phyloP scores from a whole-genome alignment of 768 basidiomycete species.

The Russula emetica region DNA sequence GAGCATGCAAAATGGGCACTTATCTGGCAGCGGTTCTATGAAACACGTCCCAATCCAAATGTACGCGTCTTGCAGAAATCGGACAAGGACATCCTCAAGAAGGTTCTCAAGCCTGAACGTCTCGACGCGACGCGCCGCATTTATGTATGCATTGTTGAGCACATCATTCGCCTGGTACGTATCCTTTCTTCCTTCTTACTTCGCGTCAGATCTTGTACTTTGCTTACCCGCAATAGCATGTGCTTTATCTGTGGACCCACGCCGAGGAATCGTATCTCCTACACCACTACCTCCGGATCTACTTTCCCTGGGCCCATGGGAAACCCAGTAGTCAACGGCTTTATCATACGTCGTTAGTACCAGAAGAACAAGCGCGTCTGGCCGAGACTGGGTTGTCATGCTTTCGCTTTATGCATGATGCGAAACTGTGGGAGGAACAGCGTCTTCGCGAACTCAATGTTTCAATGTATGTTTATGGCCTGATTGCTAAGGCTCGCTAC shows the following conservation, averaged over 20 bases:
- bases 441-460: conserved; percentile 7
- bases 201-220: not conserved
- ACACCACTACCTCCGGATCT: conserved; percentile 21
- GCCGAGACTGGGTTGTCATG: conserved; percentile 16
- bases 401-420: conserved; percentile 20
- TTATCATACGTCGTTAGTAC: conserved; percentile 10
- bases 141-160: conserved; percentile 16
- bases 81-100: conserved; percentile 19
- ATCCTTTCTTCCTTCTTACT: not conserved
- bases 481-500: not conserved
- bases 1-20: conserved; percentile 23
- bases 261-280: conserved; percentile 20
- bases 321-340: conserved; percentile 11
- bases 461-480: not conserved
- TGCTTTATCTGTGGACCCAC: conserved; percentile 24
- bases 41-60: conserved; percentile 10
- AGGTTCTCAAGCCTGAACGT: conserved; percentile 20
- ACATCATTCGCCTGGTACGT: conserved; percentile 14
- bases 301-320: conserved; percentile 25
- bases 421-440: conserved; percentile 23
- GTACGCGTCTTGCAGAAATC: conserved; percentile 21
- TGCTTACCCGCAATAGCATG: conserved; percentile 12
- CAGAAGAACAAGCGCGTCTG: conserved; percentile 20
- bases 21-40: conserved; percentile 23
- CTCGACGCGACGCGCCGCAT: conserved; percentile 16